phyloP scores from a whole-genome alignment of 2,329 filamentous ascomycete genomes.

The Talaromyces pinophilus region DNA sequence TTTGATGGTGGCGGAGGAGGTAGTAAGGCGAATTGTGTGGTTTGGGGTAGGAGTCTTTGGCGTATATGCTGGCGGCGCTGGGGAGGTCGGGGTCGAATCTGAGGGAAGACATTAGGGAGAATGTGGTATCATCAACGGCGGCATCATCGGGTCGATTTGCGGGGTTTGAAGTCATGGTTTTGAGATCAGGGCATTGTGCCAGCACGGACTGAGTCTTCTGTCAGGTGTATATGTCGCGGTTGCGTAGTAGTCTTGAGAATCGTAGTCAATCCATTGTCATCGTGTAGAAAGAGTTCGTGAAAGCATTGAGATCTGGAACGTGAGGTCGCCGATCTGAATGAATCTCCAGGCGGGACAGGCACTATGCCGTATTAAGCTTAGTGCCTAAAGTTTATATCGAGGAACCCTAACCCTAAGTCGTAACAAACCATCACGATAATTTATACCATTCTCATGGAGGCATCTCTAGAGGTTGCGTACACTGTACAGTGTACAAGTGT shows the following conservation, averaged over 20 bases:
- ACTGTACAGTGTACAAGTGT: too few species aligned
- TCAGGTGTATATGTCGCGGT: neutral
- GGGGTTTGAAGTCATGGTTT: slow-evolving; percentile 11
- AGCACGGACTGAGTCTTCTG: neutral
- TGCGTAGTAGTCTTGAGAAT: neutral
- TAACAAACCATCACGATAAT: too few species aligned
- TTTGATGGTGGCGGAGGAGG: slow-evolving; percentile 75
- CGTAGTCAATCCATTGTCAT: neutral
- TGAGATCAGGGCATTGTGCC: neutral
- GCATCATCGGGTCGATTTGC: neutral
- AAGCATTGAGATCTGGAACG: neutral
- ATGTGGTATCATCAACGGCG: slow-evolving; percentile 32
- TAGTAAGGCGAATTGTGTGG: slow-evolving; percentile 65
- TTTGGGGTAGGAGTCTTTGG: slow-evolving; percentile 38
- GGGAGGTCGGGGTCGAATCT: slow-evolving; percentile 67
- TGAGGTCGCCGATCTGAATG: neutral
- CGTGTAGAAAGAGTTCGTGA: neutral
- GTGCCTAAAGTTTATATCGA: neutral
- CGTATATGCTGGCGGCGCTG: slow-evolving; percentile 31
- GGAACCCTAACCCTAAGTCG: neutral
- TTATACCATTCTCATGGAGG: too few species aligned
- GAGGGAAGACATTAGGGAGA: slow-evolving; percentile 69
- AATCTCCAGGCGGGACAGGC: neutral
- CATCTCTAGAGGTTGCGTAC: too few species aligned
- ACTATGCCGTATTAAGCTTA: neutral